Percentiles rank a stretch among this genome's conserved stretches.
Conservation (phyloP, 1,284 basidiomycete genomes). For the Fomitopsis betulina region DNA sequence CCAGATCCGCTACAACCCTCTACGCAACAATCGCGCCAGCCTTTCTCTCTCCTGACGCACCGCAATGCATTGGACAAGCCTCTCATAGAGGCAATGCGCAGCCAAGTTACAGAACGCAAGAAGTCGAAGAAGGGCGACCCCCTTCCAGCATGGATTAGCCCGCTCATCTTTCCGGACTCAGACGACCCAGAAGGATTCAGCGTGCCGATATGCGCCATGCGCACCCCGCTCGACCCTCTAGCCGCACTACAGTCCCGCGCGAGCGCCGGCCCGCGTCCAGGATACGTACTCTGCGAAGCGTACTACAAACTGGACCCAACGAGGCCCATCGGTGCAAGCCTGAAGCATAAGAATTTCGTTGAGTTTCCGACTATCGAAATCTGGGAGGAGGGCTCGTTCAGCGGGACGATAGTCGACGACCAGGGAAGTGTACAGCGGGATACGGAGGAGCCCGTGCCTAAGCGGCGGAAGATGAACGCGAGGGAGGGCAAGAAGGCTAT, state of each 20-base stretch:
- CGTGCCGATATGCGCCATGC: slow-evolving; percentile 57
- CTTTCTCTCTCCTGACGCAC: slow-evolving; percentile 56
- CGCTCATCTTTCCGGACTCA: slow-evolving; percentile 46
- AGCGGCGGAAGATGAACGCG: slow-evolving; percentile 49
- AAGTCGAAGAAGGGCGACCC: slow-evolving; percentile 40
- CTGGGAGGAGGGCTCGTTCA: slow-evolving; percentile 57
- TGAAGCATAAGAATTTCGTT: slow-evolving; percentile 63
- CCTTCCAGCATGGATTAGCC: slow-evolving; percentile 47
- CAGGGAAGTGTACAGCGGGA: slow-evolving; percentile 36
- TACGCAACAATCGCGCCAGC: slow-evolving; percentile 31
- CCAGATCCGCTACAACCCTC: slow-evolving; percentile 36
- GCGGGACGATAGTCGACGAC: slow-evolving; percentile 49
- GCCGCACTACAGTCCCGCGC: slow-evolving; percentile 21
- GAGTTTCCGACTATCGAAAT: slow-evolving; percentile 82
- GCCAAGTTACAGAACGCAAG: slow-evolving; percentile 36
- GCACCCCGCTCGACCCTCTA: slow-evolving; percentile 36
- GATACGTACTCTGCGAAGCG: slow-evolving; percentile 25
- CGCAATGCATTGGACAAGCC: slow-evolving; percentile 48
- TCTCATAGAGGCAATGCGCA: slow-evolving; percentile 46
- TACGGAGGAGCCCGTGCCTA: slow-evolving; percentile 34
- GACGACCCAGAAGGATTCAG: slow-evolving; percentile 51
- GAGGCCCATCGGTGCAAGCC: slow-evolving; percentile 39
- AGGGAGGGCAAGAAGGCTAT: slow-evolving; percentile 52
- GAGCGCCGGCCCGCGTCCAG: slow-evolving; percentile 21
- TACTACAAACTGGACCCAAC: slow-evolving; percentile 57